These are phyloP conservation scores for Dioszegia crocea DNA, from an alignment of 768 basidiomycete genomes.

Conservation along the genomic window DNA sequence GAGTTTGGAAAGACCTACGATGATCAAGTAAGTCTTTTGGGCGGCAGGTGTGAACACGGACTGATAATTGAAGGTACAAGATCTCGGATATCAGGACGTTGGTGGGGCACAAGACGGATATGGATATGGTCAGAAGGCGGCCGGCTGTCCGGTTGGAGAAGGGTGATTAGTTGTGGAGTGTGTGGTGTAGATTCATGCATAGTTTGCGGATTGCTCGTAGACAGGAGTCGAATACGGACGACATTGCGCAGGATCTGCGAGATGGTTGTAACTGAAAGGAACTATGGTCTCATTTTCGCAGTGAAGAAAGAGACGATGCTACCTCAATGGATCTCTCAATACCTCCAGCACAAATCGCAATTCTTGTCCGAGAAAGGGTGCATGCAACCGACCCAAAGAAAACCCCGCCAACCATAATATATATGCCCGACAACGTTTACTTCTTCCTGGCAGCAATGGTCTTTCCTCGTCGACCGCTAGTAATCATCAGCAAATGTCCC, in stretches of 20 bases:
- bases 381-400: slow-evolving; percentile 5
- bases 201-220: no score
- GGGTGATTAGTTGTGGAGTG: slow-evolving; percentile 40
- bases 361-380: slow-evolving; percentile 8
- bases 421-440: slow-evolving; percentile 14
- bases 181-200: background rate
- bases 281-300: no score
- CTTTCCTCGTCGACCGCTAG: slow-evolving; percentile 42
- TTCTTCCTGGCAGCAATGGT: slow-evolving; percentile 47
- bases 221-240: no score
- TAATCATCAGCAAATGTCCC: background rate
- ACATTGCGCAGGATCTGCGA: no score
- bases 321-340: no score
- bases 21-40: slow-evolving; percentile 73
- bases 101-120: slow-evolving; percentile 92
- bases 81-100: slow-evolving; percentile 95
- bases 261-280: no score
- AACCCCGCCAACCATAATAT: background rate
- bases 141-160: slow-evolving; percentile 83
- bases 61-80: slow-evolving; percentile 65
- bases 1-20: slow-evolving; percentile 88
- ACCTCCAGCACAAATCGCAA: no score
- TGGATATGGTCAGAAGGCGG: slow-evolving; percentile 81
- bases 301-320: no score
- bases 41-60: background rate